A percentile compares a stretch with the other conserved stretches of the same genome.
phyloP scores from a whole-genome alignment of 1,284 basidiomycete species.

The Trichosporon inkin region DNA sequence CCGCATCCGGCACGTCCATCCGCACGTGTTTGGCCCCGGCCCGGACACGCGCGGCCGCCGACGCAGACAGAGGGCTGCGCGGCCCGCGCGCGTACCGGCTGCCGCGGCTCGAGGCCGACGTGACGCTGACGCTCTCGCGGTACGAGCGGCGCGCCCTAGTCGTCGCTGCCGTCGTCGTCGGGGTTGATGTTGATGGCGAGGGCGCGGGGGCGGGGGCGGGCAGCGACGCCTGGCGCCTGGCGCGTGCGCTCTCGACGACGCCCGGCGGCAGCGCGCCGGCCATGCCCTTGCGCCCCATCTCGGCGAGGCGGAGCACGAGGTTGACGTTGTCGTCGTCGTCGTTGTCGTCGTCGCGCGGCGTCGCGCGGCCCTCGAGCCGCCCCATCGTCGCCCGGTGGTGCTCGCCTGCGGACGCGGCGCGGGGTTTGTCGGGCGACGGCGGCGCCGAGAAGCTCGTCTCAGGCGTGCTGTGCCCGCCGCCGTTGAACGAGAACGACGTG shows the following conservation, averaged over 20 bases:
- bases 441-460: neutral
- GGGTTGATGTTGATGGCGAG: neutral
- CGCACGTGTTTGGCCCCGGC: neutral
- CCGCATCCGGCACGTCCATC: neutral
- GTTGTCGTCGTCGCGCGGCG: neutral
- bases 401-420: neutral
- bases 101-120: neutral
- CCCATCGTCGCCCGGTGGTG: neutral
- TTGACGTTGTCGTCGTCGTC: neutral
- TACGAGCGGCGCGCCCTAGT: neutral
- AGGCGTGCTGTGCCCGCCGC: neutral
- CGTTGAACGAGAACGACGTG: neutral
- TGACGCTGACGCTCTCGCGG: neutral
- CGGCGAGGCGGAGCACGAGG: conserved; percentile 5
- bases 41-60: neutral
- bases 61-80: neutral
- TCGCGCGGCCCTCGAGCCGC: neutral
- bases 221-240: neutral
- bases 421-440: neutral
- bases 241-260: neutral
- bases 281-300: conserved; percentile 7
- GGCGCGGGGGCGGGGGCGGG: neutral
- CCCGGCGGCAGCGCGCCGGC: neutral
- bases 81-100: neutral
- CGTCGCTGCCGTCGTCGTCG: neutral